Conservation (phyloP, 768 basidiomycete species). For the Lyophyllum shimeji region DNA sequence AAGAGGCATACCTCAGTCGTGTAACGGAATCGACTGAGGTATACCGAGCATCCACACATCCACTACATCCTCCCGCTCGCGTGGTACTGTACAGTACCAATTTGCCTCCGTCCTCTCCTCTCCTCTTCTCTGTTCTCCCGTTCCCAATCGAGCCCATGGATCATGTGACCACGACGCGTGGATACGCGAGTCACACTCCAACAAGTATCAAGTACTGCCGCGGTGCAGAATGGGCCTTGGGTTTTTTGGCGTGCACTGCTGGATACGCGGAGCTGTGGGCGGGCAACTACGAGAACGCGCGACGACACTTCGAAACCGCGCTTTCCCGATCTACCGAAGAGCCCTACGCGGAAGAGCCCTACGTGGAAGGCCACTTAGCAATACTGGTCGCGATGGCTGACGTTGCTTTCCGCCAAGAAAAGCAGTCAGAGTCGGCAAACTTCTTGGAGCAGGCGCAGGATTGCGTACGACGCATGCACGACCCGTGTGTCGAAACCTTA, state of each 20-base stretch:
- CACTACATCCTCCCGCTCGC: no score
- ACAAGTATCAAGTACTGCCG: not conserved
- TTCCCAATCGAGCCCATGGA: not conserved
- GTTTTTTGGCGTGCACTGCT: not conserved
- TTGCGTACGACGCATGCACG: not conserved
- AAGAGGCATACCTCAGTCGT: not conserved
- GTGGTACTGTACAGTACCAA: not conserved
- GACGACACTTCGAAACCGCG: slow-evolving; percentile 2
- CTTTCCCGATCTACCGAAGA: not conserved
- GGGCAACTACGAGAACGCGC: not conserved
- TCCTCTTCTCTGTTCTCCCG: not conserved
- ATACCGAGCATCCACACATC: not conserved
- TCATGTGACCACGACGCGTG: no score
- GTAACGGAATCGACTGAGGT: not conserved
- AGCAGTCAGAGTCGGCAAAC: not conserved
- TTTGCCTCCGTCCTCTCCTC: not conserved
- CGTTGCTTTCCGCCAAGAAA: slow-evolving; percentile 1
- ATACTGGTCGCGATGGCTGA: slow-evolving; percentile 1
- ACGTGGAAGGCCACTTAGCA: not conserved
- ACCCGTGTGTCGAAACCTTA: not conserved
- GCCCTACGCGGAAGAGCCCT: no score
- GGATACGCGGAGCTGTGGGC: not conserved
- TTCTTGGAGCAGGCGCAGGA: not conserved
- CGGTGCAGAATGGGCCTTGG: no score
- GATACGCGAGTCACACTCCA: no score